phyloP scores from a whole-genome alignment of 2,329 filamentous ascomycete species.

The Emmonsiellopsis sp. region DNA sequence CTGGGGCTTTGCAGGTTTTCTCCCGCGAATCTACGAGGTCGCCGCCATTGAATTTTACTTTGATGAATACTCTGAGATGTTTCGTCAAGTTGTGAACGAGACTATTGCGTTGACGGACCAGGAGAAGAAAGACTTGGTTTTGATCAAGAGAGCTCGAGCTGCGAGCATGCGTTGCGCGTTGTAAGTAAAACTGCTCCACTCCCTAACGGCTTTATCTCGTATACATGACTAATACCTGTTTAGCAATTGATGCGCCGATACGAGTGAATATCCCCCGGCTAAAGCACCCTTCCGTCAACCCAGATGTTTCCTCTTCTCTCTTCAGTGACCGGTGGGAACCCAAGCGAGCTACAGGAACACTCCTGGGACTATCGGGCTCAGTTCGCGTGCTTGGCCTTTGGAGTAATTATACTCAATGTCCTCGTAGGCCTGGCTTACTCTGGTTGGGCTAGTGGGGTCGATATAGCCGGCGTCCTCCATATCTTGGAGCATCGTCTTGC shows the following conservation, averaged over 20 bases:
- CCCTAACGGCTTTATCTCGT: neutral
- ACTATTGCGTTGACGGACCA: neutral
- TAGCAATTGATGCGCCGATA: neutral
- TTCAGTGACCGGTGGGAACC: neutral
- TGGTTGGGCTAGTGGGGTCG: neutral
- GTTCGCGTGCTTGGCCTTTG: neutral
- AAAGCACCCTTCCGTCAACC: too few species aligned
- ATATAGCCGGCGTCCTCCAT: neutral
- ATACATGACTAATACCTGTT: neutral
- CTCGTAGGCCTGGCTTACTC: neutral
- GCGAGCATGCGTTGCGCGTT: neutral
- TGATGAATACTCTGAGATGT: neutral
- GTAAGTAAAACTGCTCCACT: neutral
- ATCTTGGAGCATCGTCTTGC: constrained; percentile 1
- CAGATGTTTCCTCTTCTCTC: neutral
- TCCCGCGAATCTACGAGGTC: neutral
- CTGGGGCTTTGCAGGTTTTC: neutral
- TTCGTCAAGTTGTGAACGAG: neutral
- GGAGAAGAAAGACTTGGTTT: neutral
- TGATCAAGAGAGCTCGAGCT: neutral
- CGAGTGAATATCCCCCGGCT: too few species aligned
- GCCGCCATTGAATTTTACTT: neutral
- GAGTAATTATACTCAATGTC: constrained; percentile 6
- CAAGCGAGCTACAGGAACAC: neutral
- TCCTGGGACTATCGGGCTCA: constrained; percentile 2